phyloP scores from a whole-genome alignment of 805 yeast species.

The Metschnikowia borealis region DNA sequence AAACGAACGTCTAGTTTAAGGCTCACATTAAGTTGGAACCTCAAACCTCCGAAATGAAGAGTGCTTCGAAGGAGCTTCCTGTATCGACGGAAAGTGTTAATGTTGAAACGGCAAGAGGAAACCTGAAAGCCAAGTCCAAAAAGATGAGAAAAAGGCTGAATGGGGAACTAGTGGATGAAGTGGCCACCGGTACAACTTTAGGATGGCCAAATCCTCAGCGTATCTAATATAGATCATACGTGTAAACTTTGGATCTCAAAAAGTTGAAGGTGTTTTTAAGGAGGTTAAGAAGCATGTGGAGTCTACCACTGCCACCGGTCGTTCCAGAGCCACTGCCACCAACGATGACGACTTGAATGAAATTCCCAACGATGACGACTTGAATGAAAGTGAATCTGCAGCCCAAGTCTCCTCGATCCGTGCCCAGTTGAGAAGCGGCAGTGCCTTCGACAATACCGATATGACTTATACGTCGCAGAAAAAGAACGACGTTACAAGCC shows the following conservation, averaged over 20 bases:
- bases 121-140: conserved; percentile 8
- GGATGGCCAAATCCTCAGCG: too few relatives aligned
- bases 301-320: neutral
- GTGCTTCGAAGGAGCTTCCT: too few relatives aligned
- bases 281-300: too few relatives aligned
- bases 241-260: too few relatives aligned
- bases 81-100: neutral
- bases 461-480: neutral
- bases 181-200: conserved; percentile 18
- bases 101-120: conserved; percentile 6
- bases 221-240: too few relatives aligned
- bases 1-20: conserved; percentile 71
- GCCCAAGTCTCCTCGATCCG: conserved; percentile 16
- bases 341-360: neutral
- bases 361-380: too few relatives aligned
- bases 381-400: conserved; percentile 2
- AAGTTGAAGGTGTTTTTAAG: too few relatives aligned
- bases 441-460: neutral
- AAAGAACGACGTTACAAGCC: neutral
- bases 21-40: conserved; percentile 32
- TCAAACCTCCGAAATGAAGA: too few relatives aligned
- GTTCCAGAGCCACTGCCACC: neutral
- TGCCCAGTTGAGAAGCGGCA: conserved; percentile 9
- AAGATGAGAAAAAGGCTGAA: conserved; percentile 45
- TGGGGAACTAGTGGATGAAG: conserved; percentile 32